Percentiles rank a stretch among this genome's conserved stretches.
These are phyloP conservation scores for Globisporangium cylindrosporum DNA, from an alignment of 352 stramenopile species.

Conservation along the genomic window DNA sequence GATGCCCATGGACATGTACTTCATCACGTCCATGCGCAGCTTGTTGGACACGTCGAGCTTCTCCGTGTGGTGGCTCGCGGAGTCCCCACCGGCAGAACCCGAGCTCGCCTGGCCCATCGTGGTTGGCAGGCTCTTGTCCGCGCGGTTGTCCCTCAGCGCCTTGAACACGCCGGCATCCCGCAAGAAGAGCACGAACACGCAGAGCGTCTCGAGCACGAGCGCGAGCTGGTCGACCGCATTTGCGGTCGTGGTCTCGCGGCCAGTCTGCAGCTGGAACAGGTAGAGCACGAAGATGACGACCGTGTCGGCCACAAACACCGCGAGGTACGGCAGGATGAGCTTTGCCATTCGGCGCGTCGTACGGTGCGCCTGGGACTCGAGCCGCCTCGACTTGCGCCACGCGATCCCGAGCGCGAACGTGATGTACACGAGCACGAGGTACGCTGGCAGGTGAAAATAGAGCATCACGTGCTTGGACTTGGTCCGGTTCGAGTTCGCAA, in stretches of 20 bases:
- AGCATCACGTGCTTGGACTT: slow-evolving; percentile 51
- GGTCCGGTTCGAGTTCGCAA: slow-evolving; percentile 26
- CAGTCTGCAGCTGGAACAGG: slow-evolving; percentile 32
- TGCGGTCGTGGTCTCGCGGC: slow-evolving; percentile 34
- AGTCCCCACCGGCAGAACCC: background rate
- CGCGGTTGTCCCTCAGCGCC: slow-evolving; percentile 22
- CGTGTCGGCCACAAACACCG: slow-evolving; percentile 57
- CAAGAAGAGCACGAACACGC: slow-evolving; percentile 73
- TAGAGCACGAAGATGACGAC: slow-evolving; percentile 52
- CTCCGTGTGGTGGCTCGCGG: slow-evolving; percentile 19
- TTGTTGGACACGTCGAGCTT: slow-evolving; percentile 77
- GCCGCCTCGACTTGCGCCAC: slow-evolving; percentile 64
- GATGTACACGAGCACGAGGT: slow-evolving; percentile 73
- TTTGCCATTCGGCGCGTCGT: slow-evolving; percentile 83
- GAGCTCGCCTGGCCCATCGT: slow-evolving; percentile 24
- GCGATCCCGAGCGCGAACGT: slow-evolving; percentile 47
- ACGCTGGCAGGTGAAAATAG: slow-evolving; percentile 66
- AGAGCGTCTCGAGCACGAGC: slow-evolving; percentile 67
- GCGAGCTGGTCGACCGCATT: slow-evolving; percentile 71
- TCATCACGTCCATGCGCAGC: slow-evolving; percentile 82
- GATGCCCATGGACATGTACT: slow-evolving; percentile 85
- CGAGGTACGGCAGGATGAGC: slow-evolving; percentile 76
- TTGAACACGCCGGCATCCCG: slow-evolving; percentile 66
- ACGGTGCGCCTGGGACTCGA: slow-evolving; percentile 73
- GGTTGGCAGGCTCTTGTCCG: slow-evolving; percentile 14